Evolutionary conservation across 75 land plant genomes (phyloP), one percentile per base, ranked within the genome.

Genomic region (Cupressus sempervirens): DNA sequence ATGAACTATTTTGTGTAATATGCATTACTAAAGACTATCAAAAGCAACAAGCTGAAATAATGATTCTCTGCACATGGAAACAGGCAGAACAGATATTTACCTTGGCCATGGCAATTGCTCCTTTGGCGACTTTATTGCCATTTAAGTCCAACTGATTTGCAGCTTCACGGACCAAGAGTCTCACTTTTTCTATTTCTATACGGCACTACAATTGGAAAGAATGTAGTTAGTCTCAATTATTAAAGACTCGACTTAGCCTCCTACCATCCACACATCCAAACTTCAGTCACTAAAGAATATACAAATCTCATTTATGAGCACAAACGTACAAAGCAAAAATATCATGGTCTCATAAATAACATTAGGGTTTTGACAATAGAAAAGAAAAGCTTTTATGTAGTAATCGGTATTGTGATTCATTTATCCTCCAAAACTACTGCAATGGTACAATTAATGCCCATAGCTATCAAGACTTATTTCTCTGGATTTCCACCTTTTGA

Each of bases 91-190:
- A 87, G 32, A 83, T 23, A 26, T 65, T 84, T 93, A 96, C 99
- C 93, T 98, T 98, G 35, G 99, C 99, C 98, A 98, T 98, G n/a
- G 99, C 99, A 30, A 98, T 84, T 76, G 90, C 91, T 62, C 98
- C 99, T 82, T 92, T 90, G 68, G 98, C 99, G 81, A 91, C 88
- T 67, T 93, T 93, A 80, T 94, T 95, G 83, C 98, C 99, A 84
- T 91, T 83, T 16, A 92, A 86, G 82, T 98, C 99, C 12, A 98
- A 91, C 83, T 96, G 96, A 85, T 95, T 92, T 41, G 99, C 99
- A 86, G 99, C 99, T 88, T 98, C 91, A 32, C 93, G 89, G 34
- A 98, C 98, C 68, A 98, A 87, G 53, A 98, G 87, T 85, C 97
- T 93, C n/a, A 98, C 83, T 82, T 84, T 89, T 84, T 96, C 97